Conservation (phyloP, 2,329 filamentous ascomycete genomes). For the Fusarium odoratissimum region DNA sequence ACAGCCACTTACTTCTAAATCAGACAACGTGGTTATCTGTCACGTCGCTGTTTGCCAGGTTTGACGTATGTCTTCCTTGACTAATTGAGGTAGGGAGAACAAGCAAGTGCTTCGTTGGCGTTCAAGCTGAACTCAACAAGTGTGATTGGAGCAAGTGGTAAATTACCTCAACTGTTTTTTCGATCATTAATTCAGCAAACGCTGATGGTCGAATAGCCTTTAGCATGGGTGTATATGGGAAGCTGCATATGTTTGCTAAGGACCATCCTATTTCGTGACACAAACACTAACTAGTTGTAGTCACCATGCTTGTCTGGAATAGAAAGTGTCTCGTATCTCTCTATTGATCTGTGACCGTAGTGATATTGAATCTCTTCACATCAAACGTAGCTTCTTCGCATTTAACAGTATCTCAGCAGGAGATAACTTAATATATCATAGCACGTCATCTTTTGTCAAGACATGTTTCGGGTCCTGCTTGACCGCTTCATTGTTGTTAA, state of each 20-base stretch:
- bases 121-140: not conserved
- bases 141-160: not conserved
- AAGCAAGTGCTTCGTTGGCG: not conserved
- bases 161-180: not conserved
- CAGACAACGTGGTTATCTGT: fast-evolving
- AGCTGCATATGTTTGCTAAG: not conserved
- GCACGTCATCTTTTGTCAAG: not conserved
- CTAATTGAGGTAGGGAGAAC: fast-evolving
- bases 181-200: fast-evolving
- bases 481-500: not conserved
- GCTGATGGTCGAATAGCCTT: fast-evolving
- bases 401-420: not conserved
- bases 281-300: not conserved
- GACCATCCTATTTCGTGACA: not conserved
- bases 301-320: not conserved
- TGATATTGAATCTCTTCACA: no score
- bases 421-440: fast-evolving
- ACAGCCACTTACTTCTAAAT: not conserved
- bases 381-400: not conserved
- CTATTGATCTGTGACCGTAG: fast-evolving
- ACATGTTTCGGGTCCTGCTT: fast-evolving
- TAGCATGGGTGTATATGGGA: not conserved
- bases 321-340: fast-evolving
- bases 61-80: fast-evolving
- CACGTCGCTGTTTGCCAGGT: fast-evolving